A percentile compares a stretch with the other conserved stretches of the same genome.
These are phyloP conservation scores for Nakazawaea molendinolei DNA, from an alignment of 805 yeast genomes.

Conservation along the genomic window DNA sequence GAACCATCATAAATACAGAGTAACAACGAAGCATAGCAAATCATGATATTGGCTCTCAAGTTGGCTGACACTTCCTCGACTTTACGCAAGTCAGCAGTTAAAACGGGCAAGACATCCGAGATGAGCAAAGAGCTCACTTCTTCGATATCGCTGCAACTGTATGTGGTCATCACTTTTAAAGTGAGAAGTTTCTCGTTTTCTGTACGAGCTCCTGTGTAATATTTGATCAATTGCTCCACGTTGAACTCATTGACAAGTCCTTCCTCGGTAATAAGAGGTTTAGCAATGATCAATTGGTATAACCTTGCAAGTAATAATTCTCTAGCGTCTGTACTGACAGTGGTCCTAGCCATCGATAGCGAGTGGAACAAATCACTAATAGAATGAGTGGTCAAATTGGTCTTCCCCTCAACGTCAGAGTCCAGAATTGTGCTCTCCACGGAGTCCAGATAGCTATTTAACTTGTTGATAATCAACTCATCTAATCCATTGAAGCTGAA, in stretches of 20 bases:
- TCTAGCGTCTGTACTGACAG: slow-evolving; percentile 39
- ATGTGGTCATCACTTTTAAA: slow-evolving; percentile 35
- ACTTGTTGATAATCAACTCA: slow-evolving; percentile 15
- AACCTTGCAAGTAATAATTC: slow-evolving; percentile 45
- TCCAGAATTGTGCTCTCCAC: not conserved
- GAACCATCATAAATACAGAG: slow-evolving; percentile 41
- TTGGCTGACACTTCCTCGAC: slow-evolving; percentile 12
- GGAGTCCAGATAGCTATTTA: slow-evolving; percentile 4
- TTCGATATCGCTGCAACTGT: slow-evolving; percentile 42
- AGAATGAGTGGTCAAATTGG: slow-evolving; percentile 24
- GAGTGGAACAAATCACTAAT: slow-evolving; percentile 40
- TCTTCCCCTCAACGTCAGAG: slow-evolving; percentile 14
- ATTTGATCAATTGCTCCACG: slow-evolving; percentile 29
- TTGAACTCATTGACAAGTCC: slow-evolving; percentile 29
- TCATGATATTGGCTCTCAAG: slow-evolving; percentile 17
- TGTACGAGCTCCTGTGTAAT: slow-evolving; percentile 21
- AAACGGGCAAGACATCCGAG: slow-evolving; percentile 22
- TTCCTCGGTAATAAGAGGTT: slow-evolving; percentile 31
- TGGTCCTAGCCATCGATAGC: slow-evolving; percentile 33
- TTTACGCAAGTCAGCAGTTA: slow-evolving; percentile 14
- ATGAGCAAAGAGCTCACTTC: slow-evolving; percentile 35
- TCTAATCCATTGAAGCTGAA: slow-evolving; percentile 18
- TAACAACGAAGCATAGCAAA: slow-evolving; percentile 25
- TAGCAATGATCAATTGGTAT: slow-evolving; percentile 37
- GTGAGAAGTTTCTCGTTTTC: slow-evolving; percentile 31